These are phyloP conservation scores for Sporothrix brunneoviolacea DNA, from an alignment of 2,329 filamentous ascomycete genomes.

Conservation along the genomic window DNA sequence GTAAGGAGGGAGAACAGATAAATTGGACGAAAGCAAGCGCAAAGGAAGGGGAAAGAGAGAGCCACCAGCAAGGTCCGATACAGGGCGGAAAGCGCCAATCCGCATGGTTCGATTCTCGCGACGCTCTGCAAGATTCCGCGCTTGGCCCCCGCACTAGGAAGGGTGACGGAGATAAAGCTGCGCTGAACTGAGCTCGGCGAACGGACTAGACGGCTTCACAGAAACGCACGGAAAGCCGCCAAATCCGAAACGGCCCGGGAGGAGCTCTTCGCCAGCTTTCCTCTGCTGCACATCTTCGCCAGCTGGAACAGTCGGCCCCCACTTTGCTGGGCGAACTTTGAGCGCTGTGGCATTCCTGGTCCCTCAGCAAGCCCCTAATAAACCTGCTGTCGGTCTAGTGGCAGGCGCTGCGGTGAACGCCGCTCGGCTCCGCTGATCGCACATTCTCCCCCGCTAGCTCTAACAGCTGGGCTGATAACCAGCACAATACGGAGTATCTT, in stretches of 20 bases:
- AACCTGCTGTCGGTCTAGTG: no score
- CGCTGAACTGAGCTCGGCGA: background rate
- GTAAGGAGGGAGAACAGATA: background rate
- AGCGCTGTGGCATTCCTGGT: no score
- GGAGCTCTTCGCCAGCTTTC: background rate
- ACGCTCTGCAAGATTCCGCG: constrained; percentile 3
- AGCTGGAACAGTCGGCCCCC: no score
- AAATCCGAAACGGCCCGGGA: background rate
- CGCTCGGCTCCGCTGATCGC: no score
- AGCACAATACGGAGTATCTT: no score
- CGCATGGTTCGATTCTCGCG: constrained; percentile 18
- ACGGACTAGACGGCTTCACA: background rate
- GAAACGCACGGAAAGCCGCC: background rate
- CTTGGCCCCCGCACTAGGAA: constrained; percentile 2
- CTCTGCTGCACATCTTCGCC: no score
- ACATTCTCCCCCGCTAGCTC: no score
- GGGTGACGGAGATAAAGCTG: constrained; percentile 11
- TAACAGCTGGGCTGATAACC: no score
- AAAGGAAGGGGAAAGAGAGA: background rate
- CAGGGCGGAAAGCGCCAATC: constrained; percentile 16
- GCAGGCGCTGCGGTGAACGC: no score
- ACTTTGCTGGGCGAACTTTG: no score
- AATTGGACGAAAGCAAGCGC: background rate
- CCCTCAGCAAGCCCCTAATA: no score
- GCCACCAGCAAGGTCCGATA: constrained; percentile 12